Evolutionary conservation across 2,329 filamentous ascomycete species (phyloP).

Genomic region (Calonectria pauciramosa): DNA sequence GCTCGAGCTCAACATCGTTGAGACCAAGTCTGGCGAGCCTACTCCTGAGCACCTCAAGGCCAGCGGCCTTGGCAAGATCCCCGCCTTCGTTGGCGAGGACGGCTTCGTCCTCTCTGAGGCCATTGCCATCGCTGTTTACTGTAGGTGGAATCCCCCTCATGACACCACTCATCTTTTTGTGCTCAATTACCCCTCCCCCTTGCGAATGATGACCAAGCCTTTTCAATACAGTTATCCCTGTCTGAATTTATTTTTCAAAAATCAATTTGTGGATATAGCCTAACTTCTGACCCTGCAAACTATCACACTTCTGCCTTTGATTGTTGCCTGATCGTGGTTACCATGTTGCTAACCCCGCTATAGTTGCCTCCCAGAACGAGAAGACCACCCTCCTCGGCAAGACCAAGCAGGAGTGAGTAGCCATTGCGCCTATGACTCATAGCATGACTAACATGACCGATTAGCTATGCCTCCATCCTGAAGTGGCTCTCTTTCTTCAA

Average conservation of each 20-base stretch:
- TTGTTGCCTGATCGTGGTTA: slow-evolving; percentile 29
- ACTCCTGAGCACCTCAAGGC: slow-evolving; percentile 84
- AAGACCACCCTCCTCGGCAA: slow-evolving; percentile 99
- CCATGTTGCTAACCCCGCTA: slow-evolving; percentile 51
- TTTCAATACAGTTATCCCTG: slow-evolving; percentile 97
- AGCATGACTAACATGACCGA: slow-evolving; percentile 41
- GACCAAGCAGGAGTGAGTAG: slow-evolving; percentile 97
- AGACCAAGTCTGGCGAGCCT: slow-evolving; percentile 75
- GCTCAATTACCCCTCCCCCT: slow-evolving; percentile 33
- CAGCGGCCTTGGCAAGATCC: slow-evolving; percentile 92
- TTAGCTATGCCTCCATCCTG: slow-evolving; percentile 91
- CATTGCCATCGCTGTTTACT: slow-evolving; percentile 97
- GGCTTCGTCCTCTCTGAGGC: slow-evolving; percentile 90
- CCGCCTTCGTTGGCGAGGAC: slow-evolving; percentile 92
- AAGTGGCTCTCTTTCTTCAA: slow-evolving; percentile 99
- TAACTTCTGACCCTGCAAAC: slow-evolving; percentile 80
- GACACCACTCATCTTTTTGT: slow-evolving; percentile 47
- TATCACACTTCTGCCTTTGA: slow-evolving; percentile 46
- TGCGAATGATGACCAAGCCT: slow-evolving; percentile 79
- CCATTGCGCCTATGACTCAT: background rate
- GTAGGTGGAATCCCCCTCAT: slow-evolving; percentile 71
- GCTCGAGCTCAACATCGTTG: slow-evolving; percentile 89
- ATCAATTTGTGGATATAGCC: slow-evolving; percentile 85
- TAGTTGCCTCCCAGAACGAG: slow-evolving; percentile 99
- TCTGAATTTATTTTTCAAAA: slow-evolving; percentile 76